Evolutionary conservation across 306 rosid genomes (phyloP), one percentile per base, ranked within the genome.

Genomic region (Pterocarpus santalinus): DNA sequence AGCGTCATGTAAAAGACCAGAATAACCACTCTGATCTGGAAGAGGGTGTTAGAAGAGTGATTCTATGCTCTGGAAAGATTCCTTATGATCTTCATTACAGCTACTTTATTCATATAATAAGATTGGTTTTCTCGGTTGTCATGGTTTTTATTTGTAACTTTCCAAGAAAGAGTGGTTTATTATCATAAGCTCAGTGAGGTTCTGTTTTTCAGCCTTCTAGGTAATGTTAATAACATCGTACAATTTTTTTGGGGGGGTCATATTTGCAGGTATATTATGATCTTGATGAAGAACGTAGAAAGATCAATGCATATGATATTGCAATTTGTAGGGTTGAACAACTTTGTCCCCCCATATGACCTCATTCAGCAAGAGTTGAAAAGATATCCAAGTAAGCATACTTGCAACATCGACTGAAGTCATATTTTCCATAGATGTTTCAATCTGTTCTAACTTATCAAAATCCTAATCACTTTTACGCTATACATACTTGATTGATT

Each of bases 11-110:
- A 43, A 90, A 93, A 83, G 99, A 95, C 84, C 94, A 85, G 87
- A 93, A 95, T 73, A 22, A 38, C 46, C 98, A 90, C 81, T 88
- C 98, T 70, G 81, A 87, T 72, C 73, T 78, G 41, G 99, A 95
- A 89, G 90, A 89, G 91, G 93, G 99, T 78, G 87, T 93, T 78
- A 90, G 99, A 74, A 88, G 97, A 16, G 81, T 95, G 33, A 89
- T 95, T 55, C 97, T 93, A 57, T 93, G 97, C 90, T 95, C 98
- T 43, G 98, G 99, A 77, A 93, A 95, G 98, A 97, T 91, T 41
- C 53, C 70, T 47, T 17, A 17, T 47, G 66, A 64, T 68, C 56
- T 44, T 47, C 10, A 46, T 46, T 46, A 11, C 6, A 46, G 51
- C 13, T 46, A 46, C 53, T 47, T 47, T 12, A 47, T 47, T 47